Conservation (phyloP, 768 basidiomycete species). For the Filobasidium floriforme region DNA sequence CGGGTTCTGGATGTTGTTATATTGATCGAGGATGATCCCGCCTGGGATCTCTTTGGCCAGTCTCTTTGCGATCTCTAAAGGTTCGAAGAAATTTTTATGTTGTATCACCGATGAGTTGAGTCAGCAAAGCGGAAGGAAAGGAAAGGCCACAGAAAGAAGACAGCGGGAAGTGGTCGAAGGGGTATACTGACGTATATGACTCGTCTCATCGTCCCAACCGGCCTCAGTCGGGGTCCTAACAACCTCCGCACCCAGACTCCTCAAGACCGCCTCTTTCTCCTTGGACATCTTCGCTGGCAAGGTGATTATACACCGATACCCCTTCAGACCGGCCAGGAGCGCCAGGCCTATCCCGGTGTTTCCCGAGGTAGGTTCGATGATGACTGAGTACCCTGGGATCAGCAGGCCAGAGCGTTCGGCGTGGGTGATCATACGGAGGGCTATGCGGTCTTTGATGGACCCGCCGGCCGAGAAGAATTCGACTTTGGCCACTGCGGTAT, state of each 20-base stretch:
- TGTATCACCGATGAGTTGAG: too few species aligned
- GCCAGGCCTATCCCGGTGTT: constrained; percentile 70
- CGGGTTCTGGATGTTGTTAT: constrained; percentile 62
- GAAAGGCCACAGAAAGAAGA: not conserved
- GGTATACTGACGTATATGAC: constrained; percentile 82
- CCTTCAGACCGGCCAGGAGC: constrained; percentile 88
- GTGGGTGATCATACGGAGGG: constrained; percentile 81
- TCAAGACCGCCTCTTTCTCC: constrained; percentile 89
- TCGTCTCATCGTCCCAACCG: constrained; percentile 78
- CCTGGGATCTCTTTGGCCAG: constrained; percentile 70
- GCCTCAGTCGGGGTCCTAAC: constrained; percentile 87
- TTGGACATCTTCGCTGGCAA: constrained; percentile 92
- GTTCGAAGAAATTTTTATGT: too few species aligned
- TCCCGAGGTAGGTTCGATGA: constrained; percentile 72
- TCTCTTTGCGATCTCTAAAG: constrained; percentile 69
- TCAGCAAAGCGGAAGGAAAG: too few species aligned
- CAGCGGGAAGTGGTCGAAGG: too few species aligned
- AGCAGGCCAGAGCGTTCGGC: constrained; percentile 82
- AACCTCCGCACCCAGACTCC: constrained; percentile 88
- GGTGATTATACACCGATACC: constrained; percentile 47
- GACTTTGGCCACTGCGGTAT: constrained; percentile 67
- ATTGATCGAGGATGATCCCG: constrained; percentile 89
- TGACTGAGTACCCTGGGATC: constrained; percentile 75
- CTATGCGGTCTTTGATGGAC: constrained; percentile 91
- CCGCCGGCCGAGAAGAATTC: constrained; percentile 89